Conservation (phyloP, 2,329 filamentous ascomycete genomes). For the Ophiosphaerella herpotricha region DNA sequence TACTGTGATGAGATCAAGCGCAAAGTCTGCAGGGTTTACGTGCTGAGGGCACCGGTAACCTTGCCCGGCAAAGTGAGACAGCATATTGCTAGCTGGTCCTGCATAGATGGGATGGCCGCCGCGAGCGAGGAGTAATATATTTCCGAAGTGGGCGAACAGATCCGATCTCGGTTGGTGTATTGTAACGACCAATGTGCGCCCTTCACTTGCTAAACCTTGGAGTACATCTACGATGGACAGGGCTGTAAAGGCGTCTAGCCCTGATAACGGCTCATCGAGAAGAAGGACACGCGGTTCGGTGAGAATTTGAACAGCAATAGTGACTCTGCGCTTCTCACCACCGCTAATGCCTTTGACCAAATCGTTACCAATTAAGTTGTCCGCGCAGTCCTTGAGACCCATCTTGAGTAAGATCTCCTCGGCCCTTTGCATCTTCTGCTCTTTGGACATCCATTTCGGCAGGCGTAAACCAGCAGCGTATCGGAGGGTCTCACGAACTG, state of each 20-base stretch:
- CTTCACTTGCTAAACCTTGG: conserved; percentile 70
- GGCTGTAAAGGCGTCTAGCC: conserved; percentile 77
- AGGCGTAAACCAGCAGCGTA: conserved; percentile 70
- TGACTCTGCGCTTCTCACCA: conserved; percentile 77
- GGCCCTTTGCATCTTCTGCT: conserved; percentile 69
- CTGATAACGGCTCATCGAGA: conserved; percentile 77
- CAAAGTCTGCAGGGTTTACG: conserved; percentile 79
- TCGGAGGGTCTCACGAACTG: conserved; percentile 74
- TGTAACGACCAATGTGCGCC: conserved; percentile 74
- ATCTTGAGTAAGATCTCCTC: conserved; percentile 75
- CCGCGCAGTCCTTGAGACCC: conserved; percentile 77
- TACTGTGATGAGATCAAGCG: conserved; percentile 75
- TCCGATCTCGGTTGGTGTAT: conserved; percentile 79
- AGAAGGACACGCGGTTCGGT: conserved; percentile 75
- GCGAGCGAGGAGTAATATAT: conserved; percentile 70
- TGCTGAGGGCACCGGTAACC: conserved; percentile 69
- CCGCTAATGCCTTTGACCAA: conserved; percentile 78
- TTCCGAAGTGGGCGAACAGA: conserved; percentile 72
- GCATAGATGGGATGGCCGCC: conserved; percentile 72
- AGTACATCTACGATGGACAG: conserved; percentile 73
- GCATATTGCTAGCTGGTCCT: conserved; percentile 66
- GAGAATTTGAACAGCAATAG: conserved; percentile 77
- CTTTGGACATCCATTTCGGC: conserved; percentile 70
- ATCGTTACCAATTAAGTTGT: conserved; percentile 74
- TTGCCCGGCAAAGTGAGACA: conserved; percentile 64